Conservation (phyloP, 805 yeast species). For the Yamadazyma paraphyllophila region DNA sequence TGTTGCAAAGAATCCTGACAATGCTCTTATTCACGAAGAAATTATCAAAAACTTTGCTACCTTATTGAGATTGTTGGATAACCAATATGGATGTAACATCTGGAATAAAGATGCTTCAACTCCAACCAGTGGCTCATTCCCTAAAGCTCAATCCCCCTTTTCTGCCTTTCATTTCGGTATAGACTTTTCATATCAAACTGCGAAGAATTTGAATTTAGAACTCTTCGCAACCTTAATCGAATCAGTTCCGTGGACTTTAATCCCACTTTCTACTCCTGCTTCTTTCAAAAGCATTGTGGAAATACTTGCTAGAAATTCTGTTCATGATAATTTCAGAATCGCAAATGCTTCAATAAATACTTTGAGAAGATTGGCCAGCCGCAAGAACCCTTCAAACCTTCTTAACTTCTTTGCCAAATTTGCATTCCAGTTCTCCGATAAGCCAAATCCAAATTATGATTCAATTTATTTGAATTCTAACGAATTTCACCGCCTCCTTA, state of each 20-base stretch:
- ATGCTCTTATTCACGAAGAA: slow-evolving; percentile 64
- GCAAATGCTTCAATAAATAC: slow-evolving; percentile 63
- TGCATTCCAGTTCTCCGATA: slow-evolving; percentile 78
- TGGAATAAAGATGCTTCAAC: slow-evolving; percentile 19
- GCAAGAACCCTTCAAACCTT: slow-evolving; percentile 65
- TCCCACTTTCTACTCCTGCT: slow-evolving; percentile 36
- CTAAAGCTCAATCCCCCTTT: slow-evolving; percentile 37
- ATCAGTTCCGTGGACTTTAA: slow-evolving; percentile 64
- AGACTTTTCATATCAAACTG: slow-evolving; percentile 32
- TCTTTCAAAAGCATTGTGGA: slow-evolving; percentile 70
- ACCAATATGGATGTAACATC: slow-evolving; percentile 45
- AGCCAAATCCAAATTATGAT: slow-evolving; percentile 54
- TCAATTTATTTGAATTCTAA: slow-evolving; percentile 58
- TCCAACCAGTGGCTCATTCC: slow-evolving; percentile 12
- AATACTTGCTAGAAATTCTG: slow-evolving; percentile 69
- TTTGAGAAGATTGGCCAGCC: slow-evolving; percentile 62
- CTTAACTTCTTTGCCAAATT: slow-evolving; percentile 74
- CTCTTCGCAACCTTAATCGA: slow-evolving; percentile 70
- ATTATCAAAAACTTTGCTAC: slow-evolving; percentile 57
- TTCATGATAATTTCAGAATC: slow-evolving; percentile 63
- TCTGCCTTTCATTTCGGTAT: slow-evolving; percentile 40
- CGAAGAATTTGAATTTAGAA: slow-evolving; percentile 47
- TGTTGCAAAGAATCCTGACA: slow-evolving; percentile 44
- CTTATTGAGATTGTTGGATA: slow-evolving; percentile 59
- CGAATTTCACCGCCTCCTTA: slow-evolving; percentile 58